phyloP scores from a whole-genome alignment of 495 filamentous ascomycete species.

The Pyrenula aspistea region DNA sequence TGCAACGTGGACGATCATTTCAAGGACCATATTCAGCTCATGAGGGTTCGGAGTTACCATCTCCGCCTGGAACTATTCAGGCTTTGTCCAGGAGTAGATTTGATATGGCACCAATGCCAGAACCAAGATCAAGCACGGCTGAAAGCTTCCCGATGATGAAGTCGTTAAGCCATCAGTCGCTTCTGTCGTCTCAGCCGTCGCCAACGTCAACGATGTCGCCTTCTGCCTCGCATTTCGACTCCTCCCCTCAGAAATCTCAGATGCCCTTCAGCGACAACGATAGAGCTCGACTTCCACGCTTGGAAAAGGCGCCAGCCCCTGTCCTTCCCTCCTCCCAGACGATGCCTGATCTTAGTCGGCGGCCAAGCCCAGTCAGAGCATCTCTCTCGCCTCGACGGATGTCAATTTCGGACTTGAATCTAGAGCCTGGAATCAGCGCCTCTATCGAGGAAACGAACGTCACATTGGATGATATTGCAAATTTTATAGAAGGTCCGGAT shows the following conservation, averaged over 20 bases:
- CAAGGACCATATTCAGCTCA: conserved; percentile 25
- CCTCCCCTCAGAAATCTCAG: conserved; percentile 31
- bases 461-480: conserved; percentile 72
- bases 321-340: background rate
- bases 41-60: conserved; percentile 31
- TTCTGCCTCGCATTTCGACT: conserved; percentile 29
- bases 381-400: conserved; percentile 24
- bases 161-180: background rate
- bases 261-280: conserved; percentile 24
- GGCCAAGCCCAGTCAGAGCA: conserved; percentile 19
- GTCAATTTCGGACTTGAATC: conserved; percentile 31
- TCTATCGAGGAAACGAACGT: conserved; percentile 64
- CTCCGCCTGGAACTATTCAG: conserved; percentile 32
- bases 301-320: background rate
- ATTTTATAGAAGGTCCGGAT: conserved; percentile 73
- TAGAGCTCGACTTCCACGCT: background rate
- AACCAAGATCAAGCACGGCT: conserved; percentile 43
- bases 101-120: conserved; percentile 36
- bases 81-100: conserved; percentile 17
- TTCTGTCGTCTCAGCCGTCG: background rate
- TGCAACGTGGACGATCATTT: conserved; percentile 36
- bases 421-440: conserved; percentile 34
- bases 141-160: conserved; percentile 28
- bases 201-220: conserved; percentile 20
- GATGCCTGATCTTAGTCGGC: background rate